Conservation (phyloP, 2,329 filamentous ascomycete genomes). For the Knoxdaviesia proteae region DNA sequence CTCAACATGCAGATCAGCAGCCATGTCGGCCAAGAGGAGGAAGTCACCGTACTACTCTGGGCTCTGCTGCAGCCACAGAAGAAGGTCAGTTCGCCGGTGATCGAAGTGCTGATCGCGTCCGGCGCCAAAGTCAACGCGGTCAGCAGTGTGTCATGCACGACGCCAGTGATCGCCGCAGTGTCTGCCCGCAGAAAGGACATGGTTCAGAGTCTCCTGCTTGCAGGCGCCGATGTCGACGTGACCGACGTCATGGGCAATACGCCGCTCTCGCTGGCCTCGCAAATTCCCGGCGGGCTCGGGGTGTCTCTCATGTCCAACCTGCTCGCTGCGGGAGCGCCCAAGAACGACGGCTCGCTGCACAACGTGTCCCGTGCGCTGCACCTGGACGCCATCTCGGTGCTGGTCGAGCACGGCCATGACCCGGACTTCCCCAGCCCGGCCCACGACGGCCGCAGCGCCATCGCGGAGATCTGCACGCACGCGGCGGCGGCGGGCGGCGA, state of each 20-base stretch:
- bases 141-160: constrained; percentile 22
- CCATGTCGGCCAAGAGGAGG: constrained; percentile 29
- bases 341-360: constrained; percentile 46
- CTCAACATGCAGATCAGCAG: constrained; percentile 15
- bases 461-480: constrained; percentile 41
- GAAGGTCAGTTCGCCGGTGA: constrained; percentile 34
- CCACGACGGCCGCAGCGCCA: constrained; percentile 39
- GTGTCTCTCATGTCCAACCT: constrained; percentile 32
- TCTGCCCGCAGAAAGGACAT: constrained; percentile 33
- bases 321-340: constrained; percentile 31
- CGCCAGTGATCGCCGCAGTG: constrained; percentile 39
- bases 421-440: constrained; percentile 42
- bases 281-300: constrained; percentile 28
- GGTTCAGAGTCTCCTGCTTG: constrained; percentile 32
- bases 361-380: constrained; percentile 41
- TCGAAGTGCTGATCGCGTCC: constrained; percentile 32
- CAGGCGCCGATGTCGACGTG: constrained; percentile 37
- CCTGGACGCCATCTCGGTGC: constrained; percentile 29
- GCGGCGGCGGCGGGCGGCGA: constrained; percentile 20
- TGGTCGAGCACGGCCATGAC: constrained; percentile 39
- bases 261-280: constrained; percentile 37
- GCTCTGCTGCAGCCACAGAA: constrained; percentile 41
- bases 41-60: constrained; percentile 37
- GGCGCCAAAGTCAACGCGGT: constrained; percentile 36
- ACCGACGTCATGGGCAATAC: constrained; percentile 35